Evolutionary conservation across 306 rosid species (phyloP), one percentile per base, ranked within the genome.

Genomic region (Pyrus communis): DNA sequence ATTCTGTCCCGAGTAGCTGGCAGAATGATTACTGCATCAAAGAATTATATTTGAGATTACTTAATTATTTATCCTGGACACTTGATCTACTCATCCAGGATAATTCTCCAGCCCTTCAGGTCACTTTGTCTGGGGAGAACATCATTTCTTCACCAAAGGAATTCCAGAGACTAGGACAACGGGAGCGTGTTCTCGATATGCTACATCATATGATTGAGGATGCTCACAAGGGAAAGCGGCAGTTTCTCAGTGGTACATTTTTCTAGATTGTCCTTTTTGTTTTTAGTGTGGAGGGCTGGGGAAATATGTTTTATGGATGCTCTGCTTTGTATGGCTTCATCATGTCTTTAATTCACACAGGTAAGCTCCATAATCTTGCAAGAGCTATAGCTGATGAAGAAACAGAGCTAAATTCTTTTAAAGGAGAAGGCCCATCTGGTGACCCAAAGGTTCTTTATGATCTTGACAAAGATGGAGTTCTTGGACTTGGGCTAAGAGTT

Each of bases 351-450:
- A 69, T 31, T 59, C 69, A 75, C 82, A 67, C 75, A 94, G 98
- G 98, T 83, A 94, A 94, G 85, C 98, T 94, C 78, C 98, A 94
- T 79, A 94, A 94, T 82, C 94, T 94, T 81, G 96, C 98, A 80
- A 90, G 98, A 86, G 98, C 98, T 83, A 88, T 94, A 61, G 88
- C 96, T 45, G 98, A 94, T 86, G 98, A 94, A 83, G 98, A 93
- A 88, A 82, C 90, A 71, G 96, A 92, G 71, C 84, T 81, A 59
- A 88, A 87, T 82, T 74, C 85, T 79, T 69, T 78, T 59, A 89
- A 85, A 86, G 96, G 90, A 62, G 98, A 94, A 85, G 91, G 84
- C 71, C 57, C 82, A 52, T 83, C 88, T 75, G 75, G 92, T 76
- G 96, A 91, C 76, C 86, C 83, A 23, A 89, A 81, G 87, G 89